Evolutionary conservation across 257 asterid genomes (phyloP).

Genomic region (Fraxinus quadrangulata): DNA sequence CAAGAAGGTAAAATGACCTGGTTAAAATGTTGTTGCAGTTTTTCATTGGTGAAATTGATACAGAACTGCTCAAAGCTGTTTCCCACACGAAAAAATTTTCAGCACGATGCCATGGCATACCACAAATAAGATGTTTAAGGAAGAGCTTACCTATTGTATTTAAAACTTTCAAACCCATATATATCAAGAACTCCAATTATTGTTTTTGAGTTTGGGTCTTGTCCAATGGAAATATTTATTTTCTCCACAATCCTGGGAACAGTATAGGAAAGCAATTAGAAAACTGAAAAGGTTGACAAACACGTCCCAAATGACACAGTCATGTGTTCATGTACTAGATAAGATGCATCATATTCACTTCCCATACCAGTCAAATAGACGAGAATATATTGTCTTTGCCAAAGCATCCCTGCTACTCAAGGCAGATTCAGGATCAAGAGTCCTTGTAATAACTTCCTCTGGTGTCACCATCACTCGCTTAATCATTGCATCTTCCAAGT

Average conservation of each 20-base stretch:
- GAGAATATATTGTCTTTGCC: slow-evolving; percentile 86
- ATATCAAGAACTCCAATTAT: slow-evolving; percentile 97
- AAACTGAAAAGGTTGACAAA: slow-evolving; percentile 15
- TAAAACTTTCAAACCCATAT: slow-evolving; percentile 96
- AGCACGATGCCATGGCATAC: not conserved
- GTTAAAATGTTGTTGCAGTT: slow-evolving; percentile 98
- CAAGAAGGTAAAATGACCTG: slow-evolving; percentile 61
- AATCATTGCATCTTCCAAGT: slow-evolving; percentile 92
- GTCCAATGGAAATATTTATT: slow-evolving; percentile 93
- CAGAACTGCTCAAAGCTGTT: slow-evolving; percentile 99
- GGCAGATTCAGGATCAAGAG: slow-evolving; percentile 94
- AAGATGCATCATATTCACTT: not conserved
- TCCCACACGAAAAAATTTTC: not conserved
- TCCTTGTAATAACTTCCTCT: slow-evolving; percentile 90
- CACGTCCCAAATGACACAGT: slow-evolving; percentile 2
- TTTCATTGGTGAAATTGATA: slow-evolving; percentile 97
- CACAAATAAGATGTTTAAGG: not conserved
- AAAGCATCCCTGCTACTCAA: slow-evolving; percentile 96
- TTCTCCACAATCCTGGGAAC: slow-evolving; percentile 88
- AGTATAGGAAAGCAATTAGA: slow-evolving; percentile 24
- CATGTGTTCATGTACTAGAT: not conserved
- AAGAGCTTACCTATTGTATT: slow-evolving; percentile 40
- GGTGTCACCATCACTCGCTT: slow-evolving; percentile 98
- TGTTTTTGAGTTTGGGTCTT: slow-evolving; percentile 95
- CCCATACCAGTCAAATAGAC: slow-evolving; percentile 82